Conservation (phyloP, 139 green algal species). For the Micromonas pusilla region DNA sequence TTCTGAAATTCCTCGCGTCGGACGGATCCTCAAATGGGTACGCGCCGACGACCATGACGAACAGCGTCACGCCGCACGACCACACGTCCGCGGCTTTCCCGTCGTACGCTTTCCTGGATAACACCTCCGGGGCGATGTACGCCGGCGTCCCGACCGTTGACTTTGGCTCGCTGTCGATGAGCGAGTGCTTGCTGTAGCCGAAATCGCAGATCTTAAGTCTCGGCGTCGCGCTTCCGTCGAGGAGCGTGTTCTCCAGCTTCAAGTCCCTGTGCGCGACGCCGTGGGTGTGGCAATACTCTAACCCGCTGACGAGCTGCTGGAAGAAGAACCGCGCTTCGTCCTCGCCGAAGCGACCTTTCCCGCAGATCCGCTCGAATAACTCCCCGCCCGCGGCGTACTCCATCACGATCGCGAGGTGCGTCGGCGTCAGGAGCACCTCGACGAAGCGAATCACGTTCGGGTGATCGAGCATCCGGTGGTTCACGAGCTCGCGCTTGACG, state of each 20-base stretch:
- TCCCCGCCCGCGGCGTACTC: slow-evolving; percentile 71
- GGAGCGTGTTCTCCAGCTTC: slow-evolving; percentile 94
- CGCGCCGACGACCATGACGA: slow-evolving; percentile 91
- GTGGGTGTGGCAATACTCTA: slow-evolving; percentile 91
- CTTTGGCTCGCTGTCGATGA: slow-evolving; percentile 91
- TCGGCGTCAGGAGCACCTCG: slow-evolving; percentile 79
- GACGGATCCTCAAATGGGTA: slow-evolving; percentile 97
- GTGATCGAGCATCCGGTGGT: slow-evolving; percentile 85
- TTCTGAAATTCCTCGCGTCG: slow-evolving; percentile 94
- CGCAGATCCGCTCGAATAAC: slow-evolving; percentile 93
- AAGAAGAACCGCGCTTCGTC: slow-evolving; percentile 98
- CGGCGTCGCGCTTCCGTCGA: slow-evolving; percentile 72
- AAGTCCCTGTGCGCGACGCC: slow-evolving; percentile 94
- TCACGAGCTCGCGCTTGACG: slow-evolving; percentile 84
- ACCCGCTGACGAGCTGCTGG: slow-evolving; percentile 92
- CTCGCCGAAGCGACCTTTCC: slow-evolving; percentile 82
- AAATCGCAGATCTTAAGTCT: slow-evolving; percentile 97
- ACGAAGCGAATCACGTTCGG: slow-evolving; percentile 96
- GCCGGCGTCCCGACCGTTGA: slow-evolving; percentile 98
- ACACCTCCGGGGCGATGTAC: slow-evolving; percentile 96
- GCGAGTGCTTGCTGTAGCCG: slow-evolving; percentile 71
- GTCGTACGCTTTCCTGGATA: slow-evolving; percentile 71
- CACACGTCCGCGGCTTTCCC: slow-evolving; percentile 93
- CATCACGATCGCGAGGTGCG: slow-evolving; percentile 86
- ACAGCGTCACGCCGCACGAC: slow-evolving; percentile 96